Conservation (phyloP, 1,284 basidiomycete genomes). For the Thelephora terrestris region DNA sequence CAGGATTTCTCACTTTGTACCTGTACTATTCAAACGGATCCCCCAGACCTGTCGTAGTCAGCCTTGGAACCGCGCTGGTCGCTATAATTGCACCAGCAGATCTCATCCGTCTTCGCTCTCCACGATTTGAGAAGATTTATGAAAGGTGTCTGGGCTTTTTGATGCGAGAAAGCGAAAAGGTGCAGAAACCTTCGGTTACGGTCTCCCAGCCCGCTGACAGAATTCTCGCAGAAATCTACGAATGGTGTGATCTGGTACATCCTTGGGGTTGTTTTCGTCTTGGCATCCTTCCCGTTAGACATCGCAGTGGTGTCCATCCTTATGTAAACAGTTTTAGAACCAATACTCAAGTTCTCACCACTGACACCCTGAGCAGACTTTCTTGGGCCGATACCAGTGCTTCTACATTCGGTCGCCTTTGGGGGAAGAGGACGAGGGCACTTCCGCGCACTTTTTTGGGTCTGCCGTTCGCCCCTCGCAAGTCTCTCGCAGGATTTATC, state of each 20-base stretch:
- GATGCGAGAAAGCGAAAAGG: constrained; percentile 91
- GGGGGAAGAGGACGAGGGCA: constrained; percentile 66
- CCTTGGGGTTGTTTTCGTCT: constrained; percentile 77
- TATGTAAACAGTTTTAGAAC: constrained; percentile 40
- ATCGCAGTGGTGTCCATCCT: constrained; percentile 83
- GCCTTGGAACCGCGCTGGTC: constrained; percentile 53
- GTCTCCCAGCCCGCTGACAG: background rate
- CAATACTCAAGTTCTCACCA: constrained; percentile 1
- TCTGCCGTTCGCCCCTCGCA: constrained; percentile 74
- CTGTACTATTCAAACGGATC: constrained; percentile 57
- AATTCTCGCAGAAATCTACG: constrained; percentile 40
- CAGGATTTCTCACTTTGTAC: constrained; percentile 79
- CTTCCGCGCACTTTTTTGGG: constrained; percentile 56
- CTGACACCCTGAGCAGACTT: constrained; percentile 40
- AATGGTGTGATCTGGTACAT: constrained; percentile 97
- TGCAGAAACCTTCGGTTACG: constrained; percentile 20
- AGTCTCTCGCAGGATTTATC: constrained; percentile 82
- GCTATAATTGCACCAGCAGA: constrained; percentile 70
- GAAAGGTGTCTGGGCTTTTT: constrained; percentile 77
- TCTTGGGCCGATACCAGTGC: constrained; percentile 97
- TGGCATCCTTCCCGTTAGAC: constrained; percentile 77
- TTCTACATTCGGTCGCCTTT: constrained; percentile 85
- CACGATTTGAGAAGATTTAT: constrained; percentile 66
- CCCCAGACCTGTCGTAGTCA: constrained; percentile 48
- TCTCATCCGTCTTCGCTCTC: constrained; percentile 64